Evolutionary conservation across 2,329 filamentous ascomycete species (phyloP).

Genomic region (Aspergillus pseudotamarii): DNA sequence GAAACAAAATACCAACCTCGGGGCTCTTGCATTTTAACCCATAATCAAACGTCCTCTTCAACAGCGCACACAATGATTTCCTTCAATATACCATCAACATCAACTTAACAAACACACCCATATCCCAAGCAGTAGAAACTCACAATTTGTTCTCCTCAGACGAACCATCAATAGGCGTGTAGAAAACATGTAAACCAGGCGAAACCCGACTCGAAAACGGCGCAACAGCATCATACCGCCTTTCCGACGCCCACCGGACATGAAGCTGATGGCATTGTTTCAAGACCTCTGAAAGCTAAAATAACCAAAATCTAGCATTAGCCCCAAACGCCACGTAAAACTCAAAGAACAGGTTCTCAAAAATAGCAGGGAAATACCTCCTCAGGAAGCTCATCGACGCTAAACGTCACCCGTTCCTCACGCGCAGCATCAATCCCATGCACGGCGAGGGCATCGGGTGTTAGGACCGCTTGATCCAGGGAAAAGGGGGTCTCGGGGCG

Average conservation of each 20-base stretch:
- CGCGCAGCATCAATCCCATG: conserved; percentile 67
- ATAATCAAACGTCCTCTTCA: conserved; percentile 61
- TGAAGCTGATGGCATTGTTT: conserved; percentile 71
- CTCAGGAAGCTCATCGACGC: conserved; percentile 70
- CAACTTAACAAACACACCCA: background rate
- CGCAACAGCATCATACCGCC: conserved; percentile 60
- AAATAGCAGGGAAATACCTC: conserved; percentile 51
- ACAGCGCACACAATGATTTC: conserved; percentile 58
- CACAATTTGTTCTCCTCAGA: background rate
- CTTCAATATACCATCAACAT: conserved; percentile 30
- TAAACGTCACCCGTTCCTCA: conserved; percentile 77
- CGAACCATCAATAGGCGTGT: conserved; percentile 53
- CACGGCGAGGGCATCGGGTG: conserved; percentile 57
- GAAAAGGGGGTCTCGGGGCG: conserved; percentile 66
- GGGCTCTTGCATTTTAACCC: conserved; percentile 58
- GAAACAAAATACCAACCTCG: conserved; percentile 41
- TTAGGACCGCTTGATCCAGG: conserved; percentile 64
- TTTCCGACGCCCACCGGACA: conserved; percentile 73
- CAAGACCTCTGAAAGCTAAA: conserved; percentile 63
- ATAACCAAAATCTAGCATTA: background rate
- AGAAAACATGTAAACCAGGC: conserved; percentile 80
- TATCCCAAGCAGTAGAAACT: background rate
- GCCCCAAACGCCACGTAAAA: too few relatives aligned
- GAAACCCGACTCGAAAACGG: conserved; percentile 76
- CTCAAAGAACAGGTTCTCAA: background rate